These are phyloP conservation scores for Aspergillus indologenus DNA, from an alignment of 495 filamentous ascomycete species.

Conservation along the genomic window DNA sequence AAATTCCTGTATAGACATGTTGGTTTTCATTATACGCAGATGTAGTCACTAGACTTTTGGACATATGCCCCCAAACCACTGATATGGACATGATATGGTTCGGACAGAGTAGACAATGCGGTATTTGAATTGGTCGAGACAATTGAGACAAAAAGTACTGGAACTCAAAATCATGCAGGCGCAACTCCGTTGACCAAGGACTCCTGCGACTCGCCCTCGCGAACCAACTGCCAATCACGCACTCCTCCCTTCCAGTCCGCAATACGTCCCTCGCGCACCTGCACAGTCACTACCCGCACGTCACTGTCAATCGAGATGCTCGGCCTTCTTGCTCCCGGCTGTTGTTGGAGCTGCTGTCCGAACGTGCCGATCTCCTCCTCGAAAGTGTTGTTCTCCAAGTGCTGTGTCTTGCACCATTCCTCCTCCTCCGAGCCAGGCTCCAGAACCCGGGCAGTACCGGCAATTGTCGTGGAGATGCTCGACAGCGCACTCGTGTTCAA, in stretches of 20 bases:
- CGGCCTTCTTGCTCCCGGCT: slow-evolving; percentile 27
- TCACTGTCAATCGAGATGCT: slow-evolving; percentile 66
- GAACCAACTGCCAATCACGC: slow-evolving; percentile 63
- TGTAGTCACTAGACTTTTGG: background rate
- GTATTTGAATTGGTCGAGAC: too few relatives aligned
- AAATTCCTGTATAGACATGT: background rate
- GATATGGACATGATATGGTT: background rate
- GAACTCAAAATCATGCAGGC: slow-evolving; percentile 1
- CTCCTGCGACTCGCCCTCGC: slow-evolving; percentile 26
- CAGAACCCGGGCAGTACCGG: slow-evolving; percentile 73
- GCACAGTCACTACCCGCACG: slow-evolving; percentile 71
- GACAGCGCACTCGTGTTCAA: slow-evolving; percentile 83
- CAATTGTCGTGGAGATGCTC: slow-evolving; percentile 92
- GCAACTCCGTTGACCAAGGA: slow-evolving; percentile 40
- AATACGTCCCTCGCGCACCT: slow-evolving; percentile 69
- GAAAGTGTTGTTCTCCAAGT: slow-evolving; percentile 92
- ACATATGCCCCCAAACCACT: background rate
- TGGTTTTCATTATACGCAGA: background rate
- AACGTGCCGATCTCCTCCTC: slow-evolving; percentile 47
- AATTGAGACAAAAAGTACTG: background rate
- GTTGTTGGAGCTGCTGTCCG: slow-evolving; percentile 36
- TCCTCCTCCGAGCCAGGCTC: slow-evolving; percentile 74
- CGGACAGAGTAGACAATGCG: too few relatives aligned
- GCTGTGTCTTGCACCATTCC: slow-evolving; percentile 69
- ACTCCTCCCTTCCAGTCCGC: slow-evolving; percentile 81